Evolutionary conservation across 208 protist genomes (phyloP).

Genomic region (Leishmania tropica): DNA sequence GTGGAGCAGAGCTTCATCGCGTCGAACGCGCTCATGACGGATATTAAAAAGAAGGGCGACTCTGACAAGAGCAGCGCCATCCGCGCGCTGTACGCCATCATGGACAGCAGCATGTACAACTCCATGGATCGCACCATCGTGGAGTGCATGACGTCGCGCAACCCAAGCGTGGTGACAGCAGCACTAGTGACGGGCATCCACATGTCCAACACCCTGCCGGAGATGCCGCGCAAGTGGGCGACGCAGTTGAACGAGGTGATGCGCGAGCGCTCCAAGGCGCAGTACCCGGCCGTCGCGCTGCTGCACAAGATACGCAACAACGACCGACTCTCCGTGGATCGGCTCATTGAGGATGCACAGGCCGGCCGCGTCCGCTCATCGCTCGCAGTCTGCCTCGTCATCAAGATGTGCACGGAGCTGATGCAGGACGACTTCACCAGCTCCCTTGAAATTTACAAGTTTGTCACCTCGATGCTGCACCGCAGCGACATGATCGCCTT

Average conservation of each 20-base stretch:
- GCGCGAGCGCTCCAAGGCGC: constrained; percentile 90
- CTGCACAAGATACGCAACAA: constrained; percentile 96
- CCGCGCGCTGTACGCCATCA: constrained; percentile 95
- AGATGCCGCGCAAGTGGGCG: constrained; percentile 95
- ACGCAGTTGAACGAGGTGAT: constrained; percentile 95
- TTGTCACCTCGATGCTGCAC: constrained; percentile 91
- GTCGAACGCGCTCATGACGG: constrained; percentile 96
- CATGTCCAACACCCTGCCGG: constrained; percentile 84
- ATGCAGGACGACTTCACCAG: constrained; percentile 90
- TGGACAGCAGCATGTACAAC: constrained; percentile 95
- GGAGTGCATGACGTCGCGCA: constrained; percentile 96
- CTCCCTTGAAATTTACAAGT: constrained; percentile 88
- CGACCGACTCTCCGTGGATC: constrained; percentile 95
- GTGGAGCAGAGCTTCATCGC: constrained; percentile 98
- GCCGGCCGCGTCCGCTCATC: constrained; percentile 90
- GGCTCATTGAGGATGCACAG: constrained; percentile 92
- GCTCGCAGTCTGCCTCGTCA: constrained; percentile 95
- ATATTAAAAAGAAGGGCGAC: constrained; percentile 96
- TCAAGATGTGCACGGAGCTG: constrained; percentile 94
- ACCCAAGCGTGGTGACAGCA: constrained; percentile 94
- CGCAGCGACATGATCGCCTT: constrained; percentile 97
- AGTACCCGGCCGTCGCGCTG: constrained; percentile 98
- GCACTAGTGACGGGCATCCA: constrained; percentile 98
- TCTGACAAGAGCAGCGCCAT: constrained; percentile 94
- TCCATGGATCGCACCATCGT: constrained; percentile 97